Conservation (phyloP, 495 filamentous ascomycete genomes). For the Lasiosphaeriaceae sp. region DNA sequence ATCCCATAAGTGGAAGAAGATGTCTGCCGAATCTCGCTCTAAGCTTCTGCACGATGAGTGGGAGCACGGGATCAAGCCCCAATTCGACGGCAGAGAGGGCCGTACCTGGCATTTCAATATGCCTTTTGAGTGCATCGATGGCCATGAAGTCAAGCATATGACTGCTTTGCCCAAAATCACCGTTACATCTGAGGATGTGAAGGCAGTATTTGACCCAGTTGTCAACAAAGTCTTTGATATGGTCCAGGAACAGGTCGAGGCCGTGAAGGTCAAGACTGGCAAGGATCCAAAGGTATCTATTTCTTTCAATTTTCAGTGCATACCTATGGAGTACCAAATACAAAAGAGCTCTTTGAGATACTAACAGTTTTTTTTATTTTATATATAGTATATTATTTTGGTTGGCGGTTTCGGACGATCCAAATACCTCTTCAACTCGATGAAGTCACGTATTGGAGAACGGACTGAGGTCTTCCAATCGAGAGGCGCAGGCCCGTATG, state of each 20-base stretch:
- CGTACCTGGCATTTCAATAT: not conserved
- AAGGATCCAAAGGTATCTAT: too few species aligned
- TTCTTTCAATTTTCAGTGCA: too few species aligned
- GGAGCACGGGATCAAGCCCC: constrained; percentile 18
- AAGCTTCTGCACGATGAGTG: constrained; percentile 9
- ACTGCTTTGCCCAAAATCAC: too few species aligned
- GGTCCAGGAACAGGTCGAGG: too few species aligned
- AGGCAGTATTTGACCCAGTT: too few species aligned
- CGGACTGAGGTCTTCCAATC: not conserved
- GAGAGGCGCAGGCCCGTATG: not conserved
- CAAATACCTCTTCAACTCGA: not conserved
- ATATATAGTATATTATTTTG: not conserved
- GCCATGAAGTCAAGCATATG: too few species aligned
- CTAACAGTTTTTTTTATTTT: not conserved
- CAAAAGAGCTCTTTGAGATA: too few species aligned
- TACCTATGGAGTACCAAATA: too few species aligned
- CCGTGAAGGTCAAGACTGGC: too few species aligned
- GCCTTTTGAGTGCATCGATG: too few species aligned
- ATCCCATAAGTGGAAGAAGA: not conserved
- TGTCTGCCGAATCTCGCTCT: not conserved
- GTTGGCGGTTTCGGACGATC: not conserved
- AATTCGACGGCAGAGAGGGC: not conserved
- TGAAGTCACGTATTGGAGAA: not conserved
- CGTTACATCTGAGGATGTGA: too few species aligned
- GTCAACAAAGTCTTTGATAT: too few species aligned